Evolutionary conservation across 768 basidiomycete species (phyloP).

Genomic region (Mycena crocata): DNA sequence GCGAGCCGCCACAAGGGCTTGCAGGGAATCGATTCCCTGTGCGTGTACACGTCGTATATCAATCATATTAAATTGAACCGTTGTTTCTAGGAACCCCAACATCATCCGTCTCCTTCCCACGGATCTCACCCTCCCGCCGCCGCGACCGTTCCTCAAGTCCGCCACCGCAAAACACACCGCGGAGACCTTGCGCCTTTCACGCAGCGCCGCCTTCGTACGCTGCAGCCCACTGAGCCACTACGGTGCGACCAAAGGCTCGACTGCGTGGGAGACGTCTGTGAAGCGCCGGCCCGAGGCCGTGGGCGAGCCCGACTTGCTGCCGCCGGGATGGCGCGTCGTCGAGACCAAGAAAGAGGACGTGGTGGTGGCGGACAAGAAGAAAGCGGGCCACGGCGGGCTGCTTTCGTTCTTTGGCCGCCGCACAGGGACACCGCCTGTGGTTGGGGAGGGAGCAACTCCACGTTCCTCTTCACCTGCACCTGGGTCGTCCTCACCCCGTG

Average conservation of each 20-base stretch:
- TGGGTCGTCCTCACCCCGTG: constrained; percentile 31
- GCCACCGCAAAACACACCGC: constrained; percentile 68
- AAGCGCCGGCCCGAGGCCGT: constrained; percentile 62
- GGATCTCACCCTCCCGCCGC: constrained; percentile 61
- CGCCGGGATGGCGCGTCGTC: constrained; percentile 79
- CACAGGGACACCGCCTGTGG: constrained; percentile 41
- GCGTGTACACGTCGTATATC: constrained; percentile 46
- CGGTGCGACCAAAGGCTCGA: constrained; percentile 76
- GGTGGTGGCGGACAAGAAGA: constrained; percentile 61
- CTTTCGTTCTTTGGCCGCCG: constrained; percentile 79
- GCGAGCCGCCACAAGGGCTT: constrained; percentile 55
- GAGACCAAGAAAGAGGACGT: constrained; percentile 58
- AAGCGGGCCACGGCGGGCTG: constrained; percentile 61
- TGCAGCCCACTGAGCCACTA: constrained; percentile 78
- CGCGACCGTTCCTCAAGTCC: constrained; percentile 64
- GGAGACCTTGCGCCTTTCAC: constrained; percentile 72
- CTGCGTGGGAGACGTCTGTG: constrained; percentile 79
- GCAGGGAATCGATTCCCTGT: constrained; percentile 70
- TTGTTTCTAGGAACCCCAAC: constrained; percentile 50
- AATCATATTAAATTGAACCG: background rate
- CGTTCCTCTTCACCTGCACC: constrained; percentile 33
- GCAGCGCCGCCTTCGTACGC: constrained; percentile 64
- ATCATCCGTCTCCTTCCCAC: constrained; percentile 61
- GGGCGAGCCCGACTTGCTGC: constrained; percentile 65
- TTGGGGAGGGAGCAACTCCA: constrained; percentile 37